A percentile compares a stretch with the other conserved stretches of the same genome.
Evolutionary conservation across 139 green algal genomes (phyloP).

Genomic region (Deuterostichococcus epilithicus): DNA sequence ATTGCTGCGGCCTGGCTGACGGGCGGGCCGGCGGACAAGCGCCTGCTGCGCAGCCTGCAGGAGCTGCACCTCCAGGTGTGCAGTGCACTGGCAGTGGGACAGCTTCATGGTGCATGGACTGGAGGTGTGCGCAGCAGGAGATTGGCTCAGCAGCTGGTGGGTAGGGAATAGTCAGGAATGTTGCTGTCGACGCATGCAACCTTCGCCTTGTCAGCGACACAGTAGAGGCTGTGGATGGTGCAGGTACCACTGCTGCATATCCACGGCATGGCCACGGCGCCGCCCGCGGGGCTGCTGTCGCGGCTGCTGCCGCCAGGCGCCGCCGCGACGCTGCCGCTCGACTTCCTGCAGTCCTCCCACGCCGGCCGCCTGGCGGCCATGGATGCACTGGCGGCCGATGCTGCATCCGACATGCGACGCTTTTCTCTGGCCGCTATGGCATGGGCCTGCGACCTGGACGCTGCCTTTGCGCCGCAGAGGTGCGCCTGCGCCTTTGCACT

Average conservation of each 20-base stretch:
- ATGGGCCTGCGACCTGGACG: background rate
- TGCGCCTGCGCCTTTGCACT: background rate
- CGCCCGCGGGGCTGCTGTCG: background rate
- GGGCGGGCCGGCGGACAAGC: background rate
- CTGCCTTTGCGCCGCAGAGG: background rate
- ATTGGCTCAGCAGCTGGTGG: no score
- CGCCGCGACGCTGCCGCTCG: background rate
- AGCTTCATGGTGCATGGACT: no score
- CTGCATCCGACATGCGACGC: background rate
- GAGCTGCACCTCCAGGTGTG: slow-evolving; percentile 6
- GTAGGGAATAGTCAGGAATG: no score
- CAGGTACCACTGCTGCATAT: background rate
- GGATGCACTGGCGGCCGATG: background rate
- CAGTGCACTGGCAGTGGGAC: no score
- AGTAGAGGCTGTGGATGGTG: no score
- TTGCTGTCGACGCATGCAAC: no score
- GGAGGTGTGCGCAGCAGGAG: no score
- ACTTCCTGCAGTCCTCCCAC: background rate
- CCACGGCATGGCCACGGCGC: background rate
- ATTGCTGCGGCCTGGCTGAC: background rate
- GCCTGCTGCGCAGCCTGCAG: slow-evolving; percentile 6
- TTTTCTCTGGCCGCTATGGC: background rate
- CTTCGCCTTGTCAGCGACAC: no score
- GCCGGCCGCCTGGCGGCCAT: background rate
- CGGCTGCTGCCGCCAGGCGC: background rate